Conservation (phyloP, 192 early-diverging fungal species). For the Podila epicladia region DNA sequence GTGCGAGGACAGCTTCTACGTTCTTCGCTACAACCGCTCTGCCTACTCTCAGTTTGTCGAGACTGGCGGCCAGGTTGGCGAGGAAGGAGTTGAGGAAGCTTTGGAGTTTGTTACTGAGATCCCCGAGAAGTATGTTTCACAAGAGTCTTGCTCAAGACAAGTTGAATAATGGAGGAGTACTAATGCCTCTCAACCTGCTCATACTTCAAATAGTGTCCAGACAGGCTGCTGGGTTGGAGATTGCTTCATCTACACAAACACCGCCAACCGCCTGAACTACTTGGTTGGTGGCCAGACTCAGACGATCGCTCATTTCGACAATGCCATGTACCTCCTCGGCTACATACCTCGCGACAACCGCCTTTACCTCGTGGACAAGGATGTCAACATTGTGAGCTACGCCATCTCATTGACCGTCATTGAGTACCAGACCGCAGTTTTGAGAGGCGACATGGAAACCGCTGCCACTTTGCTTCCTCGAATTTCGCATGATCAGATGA, state of each 20-base stretch:
- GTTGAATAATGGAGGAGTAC: not conserved
- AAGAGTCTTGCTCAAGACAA: not conserved
- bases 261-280: slow-evolving; percentile 93
- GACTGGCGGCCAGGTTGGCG: slow-evolving; percentile 74
- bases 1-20: slow-evolving; percentile 93
- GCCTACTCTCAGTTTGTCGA: slow-evolving; percentile 82
- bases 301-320: slow-evolving; percentile 97
- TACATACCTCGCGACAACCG: slow-evolving; percentile 96
- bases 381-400: slow-evolving; percentile 91
- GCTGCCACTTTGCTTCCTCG: slow-evolving; percentile 85
- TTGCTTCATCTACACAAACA: slow-evolving; percentile 98
- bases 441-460: slow-evolving; percentile 90
- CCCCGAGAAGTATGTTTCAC: slow-evolving; percentile 72
- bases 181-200: not conserved
- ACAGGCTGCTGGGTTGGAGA: slow-evolving; percentile 99
- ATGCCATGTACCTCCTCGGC: slow-evolving; percentile 89
- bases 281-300: slow-evolving; percentile 95
- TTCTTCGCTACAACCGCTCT: slow-evolving; percentile 89
- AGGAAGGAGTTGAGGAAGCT: slow-evolving; percentile 98
- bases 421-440: slow-evolving; percentile 97
- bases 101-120: slow-evolving; percentile 96
- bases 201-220: slow-evolving; percentile 70
- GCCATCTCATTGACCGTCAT: slow-evolving; percentile 92
- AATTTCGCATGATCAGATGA: slow-evolving; percentile 89
- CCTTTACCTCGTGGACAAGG: slow-evolving; percentile 95